Evolutionary conservation across 257 asterid genomes (phyloP).

Genomic region (Hygrophila difformis): DNA sequence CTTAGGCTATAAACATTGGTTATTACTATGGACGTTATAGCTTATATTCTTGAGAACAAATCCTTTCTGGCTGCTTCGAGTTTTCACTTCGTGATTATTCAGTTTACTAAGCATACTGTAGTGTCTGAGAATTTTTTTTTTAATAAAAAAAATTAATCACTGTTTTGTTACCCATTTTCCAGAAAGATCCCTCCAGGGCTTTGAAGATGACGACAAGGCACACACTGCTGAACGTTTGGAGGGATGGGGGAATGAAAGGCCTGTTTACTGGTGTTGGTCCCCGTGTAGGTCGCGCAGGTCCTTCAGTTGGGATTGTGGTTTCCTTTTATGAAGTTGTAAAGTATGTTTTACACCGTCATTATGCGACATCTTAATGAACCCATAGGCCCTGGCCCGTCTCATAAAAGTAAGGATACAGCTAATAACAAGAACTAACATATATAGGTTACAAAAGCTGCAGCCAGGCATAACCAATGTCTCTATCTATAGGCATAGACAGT

Average conservation of each 20-base stretch:
- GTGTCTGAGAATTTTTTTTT: background rate
- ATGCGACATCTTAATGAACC: constrained; percentile 21
- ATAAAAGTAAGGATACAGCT: constrained; percentile 19
- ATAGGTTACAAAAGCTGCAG: too few species aligned
- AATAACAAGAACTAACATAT: constrained; percentile 3
- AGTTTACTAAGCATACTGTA: background rate
- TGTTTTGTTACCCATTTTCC: constrained; percentile 15
- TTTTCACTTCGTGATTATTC: too few species aligned
- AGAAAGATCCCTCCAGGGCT: constrained; percentile 78
- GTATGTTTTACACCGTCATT: constrained; percentile 25
- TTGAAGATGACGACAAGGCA: constrained; percentile 82
- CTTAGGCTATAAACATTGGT: too few species aligned
- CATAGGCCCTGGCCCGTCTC: background rate
- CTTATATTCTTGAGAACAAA: too few species aligned
- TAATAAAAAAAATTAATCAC: background rate
- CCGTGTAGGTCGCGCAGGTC: constrained; percentile 96
- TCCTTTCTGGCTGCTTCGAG: too few species aligned
- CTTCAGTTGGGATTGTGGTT: constrained; percentile 89
- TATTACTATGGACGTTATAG: too few species aligned
- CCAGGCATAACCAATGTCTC: too few species aligned
- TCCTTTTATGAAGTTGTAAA: constrained; percentile 27
- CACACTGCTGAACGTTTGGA: constrained; percentile 80
- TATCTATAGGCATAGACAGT: too few species aligned
- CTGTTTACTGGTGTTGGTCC: constrained; percentile 95
- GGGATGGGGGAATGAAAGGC: constrained; percentile 88